Evolutionary conservation across 768 basidiomycete species (phyloP), one percentile per base, ranked within the genome.

Genomic region (Multifurca ochricompacta): DNA sequence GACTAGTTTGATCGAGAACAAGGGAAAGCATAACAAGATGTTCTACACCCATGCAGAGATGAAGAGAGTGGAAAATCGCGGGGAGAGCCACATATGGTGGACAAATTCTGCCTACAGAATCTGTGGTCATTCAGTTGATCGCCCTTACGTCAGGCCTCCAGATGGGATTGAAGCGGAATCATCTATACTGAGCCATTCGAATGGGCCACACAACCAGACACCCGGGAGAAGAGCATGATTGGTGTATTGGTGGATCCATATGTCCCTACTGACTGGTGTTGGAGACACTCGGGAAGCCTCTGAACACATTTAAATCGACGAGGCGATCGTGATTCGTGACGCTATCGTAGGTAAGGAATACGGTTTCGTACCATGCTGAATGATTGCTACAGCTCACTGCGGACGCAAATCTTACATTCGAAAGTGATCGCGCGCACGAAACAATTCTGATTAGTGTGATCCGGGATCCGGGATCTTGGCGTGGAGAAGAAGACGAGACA

Each of bases 91-190:
- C 21, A 47, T 47, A 19, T 19, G 25, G 35, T 36, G 35, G 34
- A 27, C 47, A 8, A 3, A 39, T 0, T 14, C 27, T 1, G n/a
- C 35, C 3, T 39, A 48, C 6, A 3, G 10, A 19, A 25, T 48
- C 10, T 48, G 34, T 21, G 48, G 49, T 5, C 40, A n/a, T n/a
- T n/a, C n/a, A 51, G 39, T 28, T 56, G 19, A 14, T 45, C 27
- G 16, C 42, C 6, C 39, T 37, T 21, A 37, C 55, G 13, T 16
- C 21, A 9, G 34, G 41, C 3, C 7, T 35, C 25, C 9, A 44
- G 50, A 4, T 57, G 56, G 56, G 50, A 57, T 16, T 37, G 50
- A 23, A 45, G 41, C 3, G 56, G 43, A 0, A 31, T 25, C 3
- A 40, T 56, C 30, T 49, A 51, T n/a, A 46, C 54, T 6, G 30